Percentiles rank a stretch among this genome's conserved stretches.
Conservation (phyloP, 2,329 filamentous ascomycete species). For the Aspergillus eucalypticola region DNA sequence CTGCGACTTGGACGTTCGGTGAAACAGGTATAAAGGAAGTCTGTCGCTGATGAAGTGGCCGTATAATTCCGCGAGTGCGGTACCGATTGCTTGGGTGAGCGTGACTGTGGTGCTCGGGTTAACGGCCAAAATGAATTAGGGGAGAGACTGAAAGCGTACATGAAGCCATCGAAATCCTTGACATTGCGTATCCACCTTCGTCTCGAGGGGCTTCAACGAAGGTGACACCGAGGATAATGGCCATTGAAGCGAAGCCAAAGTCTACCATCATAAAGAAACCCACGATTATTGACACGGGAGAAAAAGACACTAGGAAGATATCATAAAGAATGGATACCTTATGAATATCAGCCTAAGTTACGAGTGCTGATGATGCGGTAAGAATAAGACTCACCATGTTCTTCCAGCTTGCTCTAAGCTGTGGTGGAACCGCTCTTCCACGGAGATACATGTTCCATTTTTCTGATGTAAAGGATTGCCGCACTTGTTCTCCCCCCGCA, state of each 20-base stretch:
- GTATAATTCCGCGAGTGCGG: constrained; percentile 32
- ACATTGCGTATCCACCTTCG: background rate
- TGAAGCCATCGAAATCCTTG: background rate
- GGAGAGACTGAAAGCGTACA: background rate
- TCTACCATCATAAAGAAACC: background rate
- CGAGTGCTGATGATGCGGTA: background rate
- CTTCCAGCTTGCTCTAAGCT: background rate
- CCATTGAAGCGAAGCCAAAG: background rate
- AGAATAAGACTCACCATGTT: background rate
- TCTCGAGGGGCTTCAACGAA: background rate
- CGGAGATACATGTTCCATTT: background rate
- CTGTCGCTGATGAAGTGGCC: constrained; percentile 43
- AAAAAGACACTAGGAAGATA: background rate
- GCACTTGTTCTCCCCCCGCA: background rate
- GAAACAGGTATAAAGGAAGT: constrained; percentile 38
- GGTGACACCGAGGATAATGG: background rate
- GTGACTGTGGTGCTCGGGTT: background rate
- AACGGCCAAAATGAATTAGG: background rate
- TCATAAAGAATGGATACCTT: background rate
- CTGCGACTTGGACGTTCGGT: constrained; percentile 25
- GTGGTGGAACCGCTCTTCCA: background rate
- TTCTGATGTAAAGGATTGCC: background rate
- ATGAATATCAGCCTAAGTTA: background rate
- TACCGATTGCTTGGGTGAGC: background rate
- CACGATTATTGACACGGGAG: background rate